Evolutionary conservation across 495 filamentous ascomycete genomes (phyloP), one percentile per base, ranked within the genome.

Genomic region (Jackrogersella minutella): DNA sequence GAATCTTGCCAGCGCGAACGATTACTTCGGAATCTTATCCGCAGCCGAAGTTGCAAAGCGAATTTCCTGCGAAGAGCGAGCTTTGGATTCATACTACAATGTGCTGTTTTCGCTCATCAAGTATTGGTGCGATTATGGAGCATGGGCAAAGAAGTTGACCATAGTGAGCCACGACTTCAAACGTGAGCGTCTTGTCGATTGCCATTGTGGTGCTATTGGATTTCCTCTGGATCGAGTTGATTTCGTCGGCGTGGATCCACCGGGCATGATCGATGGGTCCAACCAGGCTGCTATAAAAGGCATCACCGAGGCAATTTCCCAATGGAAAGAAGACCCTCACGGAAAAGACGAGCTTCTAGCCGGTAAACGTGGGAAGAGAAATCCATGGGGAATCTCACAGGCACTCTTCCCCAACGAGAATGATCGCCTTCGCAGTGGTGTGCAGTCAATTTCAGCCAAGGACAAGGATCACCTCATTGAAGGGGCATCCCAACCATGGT

Each of bases 31-130:
- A 17, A 51, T 80, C 8, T 19, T 64, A 11, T 19, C 50, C 19
- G 53, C 68, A 17, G 24, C 30, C 22, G 53, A 47, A 4, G 55
- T 31, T 17, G 33, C 47, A 24, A 31, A 58, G 51, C 69, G 61
- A 19, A 65, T 66, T 13, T 54, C 39, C 40, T 43, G 57, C 4
- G 92, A 95, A 69, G 78, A 83, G 9, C 79, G 83, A 50, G 90
- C 92, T 0, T 83, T 90, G n/a, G 92, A 96, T 66, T 93, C 89
- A 3, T 92, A 90, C 69, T 85, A 89, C 58, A 96, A 95, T 65
- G 76, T 93, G 10, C 73, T 93, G 16, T 91, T 93, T 66, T 89
- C 89, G 2, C 67, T 93, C 7, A 62, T 87, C 5, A 74, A 75
- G 17, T 93, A 92, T 73, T 83, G 81, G 68, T 68, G 78, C 19